Evolutionary conservation across 2,329 filamentous ascomycete species (phyloP), one percentile per base, ranked within the genome.

Genomic region (Trichoderma sp.): DNA sequence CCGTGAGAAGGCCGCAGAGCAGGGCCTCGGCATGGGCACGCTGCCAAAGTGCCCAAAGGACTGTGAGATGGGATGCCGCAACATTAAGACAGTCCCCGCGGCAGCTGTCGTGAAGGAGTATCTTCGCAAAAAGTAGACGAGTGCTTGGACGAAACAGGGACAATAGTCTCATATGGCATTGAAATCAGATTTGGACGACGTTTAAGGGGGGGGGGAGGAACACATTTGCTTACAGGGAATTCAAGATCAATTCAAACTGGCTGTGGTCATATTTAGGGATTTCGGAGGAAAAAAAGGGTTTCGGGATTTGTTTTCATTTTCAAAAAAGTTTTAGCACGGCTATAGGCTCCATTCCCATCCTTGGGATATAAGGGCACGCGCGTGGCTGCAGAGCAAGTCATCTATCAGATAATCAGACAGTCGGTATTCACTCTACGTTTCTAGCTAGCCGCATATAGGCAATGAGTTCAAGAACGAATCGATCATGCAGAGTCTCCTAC

Each of bases 21-120:
- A 68, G 7, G 67, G 67, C 0, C n/a, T 70, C 5, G 50, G 5
- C 9, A 37, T 3, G 52, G 70, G 54, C 48, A 48, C 6, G 52
- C 67, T 27, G 59, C 70, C 35, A 10, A 17, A 5, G 4, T 72
- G 70, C 48, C 29, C 60, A 0, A 34, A 34, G 17, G 42, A 17
- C 3, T 74, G 73, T 53, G 35, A 63, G 9, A 72, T 69, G 68
- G 68, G 59, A 2, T 73, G 72, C 34, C 19, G 48, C 2, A 52
- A 58, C 25, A 22, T 69, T 4, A 67, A 69, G 58, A 13, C 19
- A 13, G 35, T 48, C 39, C 54, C 61, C 6, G 63, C 60, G 13
- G 61, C 56, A 6, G 29, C 45, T 19, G 53, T 61, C 9, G 45
- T 68, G 13, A 61, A 54, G 35, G 27, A 65, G 17, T 68, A 39